Conservation (phyloP, 805 yeast species). For the Ogataea chonburiensis region DNA sequence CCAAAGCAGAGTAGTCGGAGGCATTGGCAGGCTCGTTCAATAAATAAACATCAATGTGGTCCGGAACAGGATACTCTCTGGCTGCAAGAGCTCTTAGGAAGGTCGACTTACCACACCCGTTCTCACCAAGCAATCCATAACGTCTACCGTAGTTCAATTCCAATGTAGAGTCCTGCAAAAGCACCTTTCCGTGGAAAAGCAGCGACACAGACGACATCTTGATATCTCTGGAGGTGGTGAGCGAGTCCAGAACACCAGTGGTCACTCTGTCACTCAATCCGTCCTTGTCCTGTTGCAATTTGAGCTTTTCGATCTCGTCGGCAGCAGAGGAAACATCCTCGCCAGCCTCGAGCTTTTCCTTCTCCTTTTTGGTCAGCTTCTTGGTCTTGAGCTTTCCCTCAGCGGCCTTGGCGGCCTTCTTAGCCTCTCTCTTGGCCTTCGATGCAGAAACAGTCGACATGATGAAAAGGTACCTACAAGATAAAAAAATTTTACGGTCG, state of each 20-base stretch:
- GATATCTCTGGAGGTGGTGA: slow-evolving; percentile 89
- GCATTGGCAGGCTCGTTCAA: slow-evolving; percentile 98
- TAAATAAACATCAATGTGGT: slow-evolving; percentile 83
- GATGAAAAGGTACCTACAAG: slow-evolving; percentile 10
- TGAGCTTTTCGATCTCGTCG: slow-evolving; percentile 78
- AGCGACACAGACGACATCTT: slow-evolving; percentile 87
- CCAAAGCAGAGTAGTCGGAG: slow-evolving; percentile 86
- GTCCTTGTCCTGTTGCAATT: slow-evolving; percentile 88
- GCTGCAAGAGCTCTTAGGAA: slow-evolving; percentile 91
- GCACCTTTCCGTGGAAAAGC: slow-evolving; percentile 95
- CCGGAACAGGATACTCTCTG: slow-evolving; percentile 94
- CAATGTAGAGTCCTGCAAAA: slow-evolving; percentile 85
- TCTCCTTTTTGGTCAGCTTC: slow-evolving; percentile 62
- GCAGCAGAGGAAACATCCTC: slow-evolving; percentile 65
- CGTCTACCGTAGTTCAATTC: slow-evolving; percentile 97
- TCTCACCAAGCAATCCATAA: slow-evolving; percentile 96
- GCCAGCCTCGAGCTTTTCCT: slow-evolving; percentile 37
- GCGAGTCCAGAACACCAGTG: slow-evolving; percentile 92
- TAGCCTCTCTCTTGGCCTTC: slow-evolving; percentile 97
- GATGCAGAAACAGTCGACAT: slow-evolving; percentile 73
- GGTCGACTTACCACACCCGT: slow-evolving; percentile 99
- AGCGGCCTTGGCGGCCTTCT: slow-evolving; percentile 88
- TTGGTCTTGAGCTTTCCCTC: slow-evolving; percentile 65
- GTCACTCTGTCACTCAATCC: slow-evolving; percentile 97
- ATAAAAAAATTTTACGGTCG: slow-evolving; percentile 22